Evolutionary conservation across 192 early-diverging fungal species (phyloP), one percentile per base, ranked within the genome.

Genomic region (Ambispora gerdemannii): DNA sequence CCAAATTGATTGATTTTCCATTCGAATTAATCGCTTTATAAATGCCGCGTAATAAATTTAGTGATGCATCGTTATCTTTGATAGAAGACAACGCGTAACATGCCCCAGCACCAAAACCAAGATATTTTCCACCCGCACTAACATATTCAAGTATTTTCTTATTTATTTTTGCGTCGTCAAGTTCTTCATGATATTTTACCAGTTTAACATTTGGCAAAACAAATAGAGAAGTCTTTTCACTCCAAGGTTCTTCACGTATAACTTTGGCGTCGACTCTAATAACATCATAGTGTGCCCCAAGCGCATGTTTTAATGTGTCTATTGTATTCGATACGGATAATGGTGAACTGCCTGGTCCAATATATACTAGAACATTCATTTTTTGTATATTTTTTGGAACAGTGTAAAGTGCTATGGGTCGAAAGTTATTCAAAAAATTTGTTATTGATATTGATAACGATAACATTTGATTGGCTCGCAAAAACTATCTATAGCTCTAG

Each of bases 141-240:
- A 95, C 90, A 81, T 85, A 95, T 17, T 77, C 71, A 1, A 66
- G 68, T 62, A 97, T 91, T 6, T 83, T 83, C 2, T 53, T 71
- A 50, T 88, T 94, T 51, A 76, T 80, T n/a, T n/a, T n/a, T 25
- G 72, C 69, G 10, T 87, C 88, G 22, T 86, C 89, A 64, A 98
- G 83, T 56, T 87, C 83, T 6, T 79, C 72, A 25, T 90, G 81
- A 66, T 94, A 96, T 1, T 93, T 92, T 53, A 91, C 30, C 76
- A 96, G 94, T 24, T 93, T 81, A 0, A 94, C 95, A 49, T 95
- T 95, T 0, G 95, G 95, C 20, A 99, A 80, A 19, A 98, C 94
- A 0, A 98, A 72, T 49, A 95, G 75, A 0, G 90, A 87, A 4
- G 94, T 91, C 17, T 91, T 89, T n/a, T 84, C 84, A 76, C 92